Evolutionary conservation across 2,329 filamentous ascomycete genomes (phyloP), one percentile per base, ranked within the genome.

Genomic region (Onygenales sp.): DNA sequence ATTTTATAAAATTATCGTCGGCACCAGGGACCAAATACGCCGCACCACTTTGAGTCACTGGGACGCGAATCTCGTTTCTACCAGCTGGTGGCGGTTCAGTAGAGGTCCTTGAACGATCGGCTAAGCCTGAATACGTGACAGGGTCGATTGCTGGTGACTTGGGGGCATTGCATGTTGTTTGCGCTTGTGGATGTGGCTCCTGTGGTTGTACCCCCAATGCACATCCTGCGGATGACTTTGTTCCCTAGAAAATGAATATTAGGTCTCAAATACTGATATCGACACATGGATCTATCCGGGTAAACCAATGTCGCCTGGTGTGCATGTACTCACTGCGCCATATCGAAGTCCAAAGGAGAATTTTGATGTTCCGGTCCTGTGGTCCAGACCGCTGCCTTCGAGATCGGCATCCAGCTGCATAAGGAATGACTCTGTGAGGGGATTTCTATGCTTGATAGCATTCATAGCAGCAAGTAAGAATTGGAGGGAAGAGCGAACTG

Each of bases 391-490:
- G 42, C 65, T 72, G 7, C 69, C 84, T 66, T 94, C 88, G 3
- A 97, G 78, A 64, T 98, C 93, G 13, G 96, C 86, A 60, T 97
- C 90, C 5, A 97, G 76, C 67, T 97, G 93, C 2, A 93, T 88
- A 38, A 97, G 74, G 72, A 97, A 97, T 0, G 92, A 96, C 65
- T 96, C 91, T 0, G 92, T 95, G 49, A 98, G 76, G 0, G 91
- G 91, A 60, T 95, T 96, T 62, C 87, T 87, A 55, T 81, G 81
- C 70, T 94, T 95, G 59, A 97, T 72, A 3, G 88, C 89, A 59
- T 90, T 87, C 84, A 98, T 95, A 5, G 92, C 91, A 17, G 86
- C 84, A 2, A 97, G 78, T 13, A 97, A 78, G 66, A 98, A 97
- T 53, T 91, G 85, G n/a, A 97, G 74, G 0, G 90, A 91, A 53